Evolutionary conservation across 1,139 yeast genomes (phyloP).

Genomic region (Taphrina deformans): DNA sequence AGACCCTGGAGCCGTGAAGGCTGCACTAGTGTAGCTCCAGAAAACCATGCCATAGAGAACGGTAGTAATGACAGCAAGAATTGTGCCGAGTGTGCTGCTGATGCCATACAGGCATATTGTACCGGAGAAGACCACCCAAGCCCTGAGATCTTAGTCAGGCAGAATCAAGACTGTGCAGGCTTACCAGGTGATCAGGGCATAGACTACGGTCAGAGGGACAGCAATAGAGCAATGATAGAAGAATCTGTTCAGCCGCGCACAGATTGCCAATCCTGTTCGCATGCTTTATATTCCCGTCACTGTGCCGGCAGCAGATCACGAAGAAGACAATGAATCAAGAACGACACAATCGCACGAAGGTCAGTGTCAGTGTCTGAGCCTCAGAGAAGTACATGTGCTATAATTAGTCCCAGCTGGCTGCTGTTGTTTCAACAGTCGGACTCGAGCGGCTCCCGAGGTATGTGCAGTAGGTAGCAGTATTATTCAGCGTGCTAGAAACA

Average conservation of each 20-base stretch:
- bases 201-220: constrained; percentile 19
- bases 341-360: background rate
- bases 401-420: background rate
- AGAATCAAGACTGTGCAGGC: background rate
- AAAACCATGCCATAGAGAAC: constrained; percentile 8
- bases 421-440: background rate
- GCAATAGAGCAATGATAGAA: constrained; percentile 8
- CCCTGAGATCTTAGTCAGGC: constrained; percentile 12
- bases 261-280: background rate
- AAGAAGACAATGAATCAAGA: background rate
- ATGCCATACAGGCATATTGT: constrained; percentile 18
- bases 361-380: background rate
- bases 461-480: too few relatives aligned
- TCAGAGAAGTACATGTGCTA: background rate
- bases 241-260: constrained; percentile 15
- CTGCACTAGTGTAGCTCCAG: constrained; percentile 34
- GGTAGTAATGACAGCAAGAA: background rate
- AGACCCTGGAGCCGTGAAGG: constrained; percentile 34
- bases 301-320: too few relatives aligned
- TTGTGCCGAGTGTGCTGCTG: constrained; percentile 8
- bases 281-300: too few relatives aligned
- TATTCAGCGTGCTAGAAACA: too few relatives aligned
- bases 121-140: constrained; percentile 22
- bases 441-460: too few relatives aligned
- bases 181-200: constrained; percentile 27